These are phyloP conservation scores for Boletus tylopilopsis DNA, from an alignment of 768 basidiomycete genomes.

Conservation along the genomic window DNA sequence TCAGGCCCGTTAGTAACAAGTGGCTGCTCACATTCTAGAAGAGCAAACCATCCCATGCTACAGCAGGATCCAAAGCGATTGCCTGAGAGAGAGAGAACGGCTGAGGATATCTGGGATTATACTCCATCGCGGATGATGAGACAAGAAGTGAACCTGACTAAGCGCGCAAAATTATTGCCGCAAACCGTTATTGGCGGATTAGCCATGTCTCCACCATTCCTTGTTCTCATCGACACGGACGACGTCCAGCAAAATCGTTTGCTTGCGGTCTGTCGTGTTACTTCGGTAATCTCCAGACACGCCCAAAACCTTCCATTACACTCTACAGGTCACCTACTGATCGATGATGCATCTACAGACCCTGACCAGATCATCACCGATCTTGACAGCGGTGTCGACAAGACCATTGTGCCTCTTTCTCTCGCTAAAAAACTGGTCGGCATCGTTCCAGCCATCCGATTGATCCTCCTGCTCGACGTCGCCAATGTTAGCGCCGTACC, in stretches of 20 bases:
- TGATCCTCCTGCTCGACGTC: conserved; percentile 74
- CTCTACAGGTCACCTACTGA: conserved; percentile 47
- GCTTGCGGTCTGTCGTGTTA: conserved; percentile 63
- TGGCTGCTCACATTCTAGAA: neutral
- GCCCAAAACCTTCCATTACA: conserved; percentile 28
- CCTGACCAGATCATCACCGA: conserved; percentile 55
- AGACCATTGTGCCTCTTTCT: conserved; percentile 70
- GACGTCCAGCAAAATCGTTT: conserved; percentile 46
- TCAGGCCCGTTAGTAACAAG: neutral
- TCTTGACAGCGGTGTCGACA: conserved; percentile 79
- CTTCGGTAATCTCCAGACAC: conserved; percentile 62
- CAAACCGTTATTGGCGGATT: too few species aligned
- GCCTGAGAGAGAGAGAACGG: conserved; percentile 74
- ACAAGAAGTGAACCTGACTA: conserved; percentile 13
- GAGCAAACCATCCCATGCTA: conserved; percentile 65
- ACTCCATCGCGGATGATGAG: conserved; percentile 47
- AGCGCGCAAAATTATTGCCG: conserved; percentile 3
- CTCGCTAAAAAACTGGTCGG: conserved; percentile 64
- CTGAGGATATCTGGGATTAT: conserved; percentile 61
- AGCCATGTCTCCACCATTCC: conserved; percentile 38
- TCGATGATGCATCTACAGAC: conserved; percentile 46
- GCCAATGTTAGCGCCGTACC: conserved; percentile 71
- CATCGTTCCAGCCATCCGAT: conserved; percentile 63
- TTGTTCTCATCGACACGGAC: conserved; percentile 54
- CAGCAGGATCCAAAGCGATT: conserved; percentile 55